Conservation (phyloP, 805 yeast species). For the Candida tallmaniae region DNA sequence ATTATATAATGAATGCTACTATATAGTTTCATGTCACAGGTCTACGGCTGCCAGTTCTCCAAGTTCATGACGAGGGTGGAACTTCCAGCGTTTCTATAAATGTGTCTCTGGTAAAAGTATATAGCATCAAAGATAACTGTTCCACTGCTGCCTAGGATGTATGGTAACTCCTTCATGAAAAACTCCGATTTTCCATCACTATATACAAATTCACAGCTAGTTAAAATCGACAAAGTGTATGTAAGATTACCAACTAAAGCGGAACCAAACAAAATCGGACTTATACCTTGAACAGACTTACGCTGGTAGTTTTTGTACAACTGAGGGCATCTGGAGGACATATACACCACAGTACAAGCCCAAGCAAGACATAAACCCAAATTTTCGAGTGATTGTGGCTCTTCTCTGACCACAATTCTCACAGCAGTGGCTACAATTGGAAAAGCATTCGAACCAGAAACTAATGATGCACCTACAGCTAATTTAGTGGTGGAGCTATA, state of each 20-base stretch:
- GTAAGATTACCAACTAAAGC: slow-evolving; percentile 76
- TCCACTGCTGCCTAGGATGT: slow-evolving; percentile 79
- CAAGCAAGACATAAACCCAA: slow-evolving; percentile 52
- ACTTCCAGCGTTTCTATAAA: slow-evolving; percentile 23
- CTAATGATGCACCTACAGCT: slow-evolving; percentile 8
- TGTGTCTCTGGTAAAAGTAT: slow-evolving; percentile 58
- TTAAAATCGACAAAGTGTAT: slow-evolving; percentile 69
- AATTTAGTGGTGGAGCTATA: slow-evolving; percentile 13
- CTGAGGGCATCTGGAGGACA: slow-evolving; percentile 82
- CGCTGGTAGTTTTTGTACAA: slow-evolving; percentile 68
- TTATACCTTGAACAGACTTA: slow-evolving; percentile 82
- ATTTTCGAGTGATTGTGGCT: slow-evolving; percentile 2
- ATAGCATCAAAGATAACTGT: slow-evolving; percentile 73
- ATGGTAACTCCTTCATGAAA: slow-evolving; percentile 70
- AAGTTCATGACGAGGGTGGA: slow-evolving; percentile 17
- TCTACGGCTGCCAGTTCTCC: slow-evolving; percentile 9
- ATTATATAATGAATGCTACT: not conserved
- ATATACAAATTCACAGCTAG: slow-evolving; percentile 49
- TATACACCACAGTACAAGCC: slow-evolving; percentile 71
- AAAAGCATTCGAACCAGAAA: slow-evolving; percentile 11
- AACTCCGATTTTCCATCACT: slow-evolving; percentile 40
- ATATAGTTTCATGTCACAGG: not conserved
- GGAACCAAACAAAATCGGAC: slow-evolving; percentile 73
- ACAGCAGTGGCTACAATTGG: slow-evolving; percentile 6
- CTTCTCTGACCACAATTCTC: slow-evolving; percentile 2